These are phyloP conservation scores for Grigorovia humatica DNA, from an alignment of 805 yeast genomes.

Conservation along the genomic window DNA sequence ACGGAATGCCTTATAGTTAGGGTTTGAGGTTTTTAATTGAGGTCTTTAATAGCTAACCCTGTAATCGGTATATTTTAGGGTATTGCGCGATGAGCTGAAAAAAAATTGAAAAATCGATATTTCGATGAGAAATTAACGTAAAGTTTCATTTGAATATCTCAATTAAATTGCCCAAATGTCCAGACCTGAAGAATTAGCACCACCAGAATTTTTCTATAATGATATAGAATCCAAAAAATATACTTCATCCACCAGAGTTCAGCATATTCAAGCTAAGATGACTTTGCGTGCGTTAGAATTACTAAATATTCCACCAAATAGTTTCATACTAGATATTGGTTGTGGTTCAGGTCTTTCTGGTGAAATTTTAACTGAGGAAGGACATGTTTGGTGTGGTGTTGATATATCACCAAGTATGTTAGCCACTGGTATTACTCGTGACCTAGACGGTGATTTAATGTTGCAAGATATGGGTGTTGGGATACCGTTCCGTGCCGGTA, in stretches of 20 bases:
- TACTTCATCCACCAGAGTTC: conserved; percentile 90
- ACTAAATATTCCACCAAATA: conserved; percentile 55
- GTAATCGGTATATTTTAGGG: neutral
- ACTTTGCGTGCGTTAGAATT: conserved; percentile 86
- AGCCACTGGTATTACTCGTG: conserved; percentile 87
- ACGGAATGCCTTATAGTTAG: too few relatives aligned
- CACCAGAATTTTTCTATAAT: conserved; percentile 91
- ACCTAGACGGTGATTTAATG: conserved; percentile 86
- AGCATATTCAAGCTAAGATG: conserved; percentile 97
- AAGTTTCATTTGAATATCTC: neutral
- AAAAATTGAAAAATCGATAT: conserved; percentile 1
- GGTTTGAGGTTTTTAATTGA: neutral
- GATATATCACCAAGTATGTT: conserved; percentile 95
- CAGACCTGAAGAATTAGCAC: conserved; percentile 93
- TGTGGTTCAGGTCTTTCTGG: conserved; percentile 97
- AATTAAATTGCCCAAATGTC: conserved; percentile 44
- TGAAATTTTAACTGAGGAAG: conserved; percentile 87
- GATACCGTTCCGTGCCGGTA: conserved; percentile 89
- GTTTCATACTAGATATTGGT: conserved; percentile 80
- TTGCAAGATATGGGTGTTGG: conserved; percentile 91
- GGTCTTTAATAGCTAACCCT: neutral
- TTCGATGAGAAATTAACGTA: neutral
- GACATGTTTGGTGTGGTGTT: conserved; percentile 91
- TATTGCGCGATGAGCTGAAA: neutral
- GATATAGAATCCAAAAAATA: conserved; percentile 84